phyloP scores from a whole-genome alignment of 2,329 filamentous ascomycete genomes.

The Waltergamsia citrina region DNA sequence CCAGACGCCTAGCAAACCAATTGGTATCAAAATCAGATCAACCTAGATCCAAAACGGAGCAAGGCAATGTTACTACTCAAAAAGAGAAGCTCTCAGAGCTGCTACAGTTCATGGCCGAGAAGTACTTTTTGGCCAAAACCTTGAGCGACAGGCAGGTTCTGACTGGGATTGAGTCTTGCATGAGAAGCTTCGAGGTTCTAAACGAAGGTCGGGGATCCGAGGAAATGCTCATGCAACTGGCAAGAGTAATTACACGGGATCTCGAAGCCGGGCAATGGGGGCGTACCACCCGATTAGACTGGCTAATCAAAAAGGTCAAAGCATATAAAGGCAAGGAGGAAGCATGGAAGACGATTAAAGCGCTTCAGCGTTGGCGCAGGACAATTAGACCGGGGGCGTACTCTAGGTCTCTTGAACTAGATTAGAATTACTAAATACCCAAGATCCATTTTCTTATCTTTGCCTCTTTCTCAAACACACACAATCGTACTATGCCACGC shows the following conservation, averaged over 20 bases:
- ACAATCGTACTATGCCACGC: no score
- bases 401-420: no score
- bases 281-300: neutral
- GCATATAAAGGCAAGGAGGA: constrained; percentile 1
- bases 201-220: neutral
- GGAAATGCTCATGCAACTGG: neutral
- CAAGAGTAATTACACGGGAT: neutral
- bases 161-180: neutral
- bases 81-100: neutral
- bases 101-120: no score
- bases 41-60: no score
- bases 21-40: no score
- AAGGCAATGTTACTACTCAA: no score
- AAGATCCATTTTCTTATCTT: no score
- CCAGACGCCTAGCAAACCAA: no score
- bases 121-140: neutral
- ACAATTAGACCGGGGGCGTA: no score
- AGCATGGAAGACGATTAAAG: neutral
- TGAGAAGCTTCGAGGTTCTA: neutral
- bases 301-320: constrained; percentile 1
- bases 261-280: neutral
- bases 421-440: no score
- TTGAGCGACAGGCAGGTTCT: constrained; percentile 1
- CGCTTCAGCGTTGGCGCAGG: constrained; percentile 1
- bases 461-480: no score